Evolutionary conservation across 768 basidiomycete species (phyloP).

Genomic region (Amanita subjunquillea): DNA sequence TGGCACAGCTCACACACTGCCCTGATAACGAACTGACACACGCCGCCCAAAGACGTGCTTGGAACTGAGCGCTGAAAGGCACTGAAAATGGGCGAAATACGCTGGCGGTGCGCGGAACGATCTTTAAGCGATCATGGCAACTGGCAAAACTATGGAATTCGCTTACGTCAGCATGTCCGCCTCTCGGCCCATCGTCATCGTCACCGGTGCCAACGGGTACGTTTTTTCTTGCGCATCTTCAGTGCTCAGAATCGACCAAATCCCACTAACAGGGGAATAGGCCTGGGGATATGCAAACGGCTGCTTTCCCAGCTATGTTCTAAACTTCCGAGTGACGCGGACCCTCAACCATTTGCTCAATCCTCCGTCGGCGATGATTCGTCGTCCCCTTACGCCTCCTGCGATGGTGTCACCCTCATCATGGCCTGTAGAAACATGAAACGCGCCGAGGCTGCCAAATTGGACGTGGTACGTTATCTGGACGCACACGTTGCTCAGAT

Average conservation of each 20-base stretch:
- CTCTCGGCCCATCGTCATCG: conserved; percentile 41
- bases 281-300: conserved; percentile 76
- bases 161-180: conserved; percentile 16
- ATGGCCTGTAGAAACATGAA: conserved; percentile 68
- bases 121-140: no score
- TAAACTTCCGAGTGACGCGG: conserved; percentile 37
- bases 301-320: conserved; percentile 60
- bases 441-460: conserved; percentile 52
- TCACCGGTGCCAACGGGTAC: conserved; percentile 67
- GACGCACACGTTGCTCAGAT: conserved; percentile 41
- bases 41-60: no score
- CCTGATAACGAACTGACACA: no score
- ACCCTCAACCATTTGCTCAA: conserved; percentile 31
- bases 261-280: conserved; percentile 51
- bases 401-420: conserved; percentile 58
- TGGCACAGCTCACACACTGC: no score
- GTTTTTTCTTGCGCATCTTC: background rate
- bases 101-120: no score
- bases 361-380: conserved; percentile 12
- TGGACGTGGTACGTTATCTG: conserved; percentile 39
- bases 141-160: no score
- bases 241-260: background rate
- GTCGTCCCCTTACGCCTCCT: conserved; percentile 13
- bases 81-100: no score
- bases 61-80: no score